Percentiles rank a stretch among this genome's conserved stretches.
Evolutionary conservation across 768 basidiomycete species (phyloP).

Genomic region (Calocybe indica): DNA sequence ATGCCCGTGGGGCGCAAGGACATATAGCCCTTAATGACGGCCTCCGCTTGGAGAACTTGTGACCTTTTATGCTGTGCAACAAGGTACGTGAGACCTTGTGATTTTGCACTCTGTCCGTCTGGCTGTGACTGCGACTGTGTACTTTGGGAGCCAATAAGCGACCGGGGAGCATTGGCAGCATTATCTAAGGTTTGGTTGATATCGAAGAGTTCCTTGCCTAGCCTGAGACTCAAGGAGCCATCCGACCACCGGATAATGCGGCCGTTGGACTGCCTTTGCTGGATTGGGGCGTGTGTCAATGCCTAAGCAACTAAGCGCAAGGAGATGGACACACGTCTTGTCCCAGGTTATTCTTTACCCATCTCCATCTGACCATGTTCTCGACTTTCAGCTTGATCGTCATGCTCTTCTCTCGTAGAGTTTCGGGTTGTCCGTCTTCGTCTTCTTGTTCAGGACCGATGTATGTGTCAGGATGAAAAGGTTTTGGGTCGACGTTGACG

Average conservation of each 20-base stretch:
- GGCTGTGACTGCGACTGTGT: constrained; percentile 33
- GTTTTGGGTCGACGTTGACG: constrained; percentile 82
- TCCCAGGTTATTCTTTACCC: constrained; percentile 73
- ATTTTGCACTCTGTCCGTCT: constrained; percentile 28
- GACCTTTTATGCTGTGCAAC: constrained; percentile 86
- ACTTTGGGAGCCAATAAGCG: constrained; percentile 41
- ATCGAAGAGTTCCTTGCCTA: constrained; percentile 94
- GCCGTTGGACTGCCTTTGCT: constrained; percentile 86
- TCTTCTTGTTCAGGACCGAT: constrained; percentile 78
- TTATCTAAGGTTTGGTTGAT: constrained; percentile 75
- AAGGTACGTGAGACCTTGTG: constrained; percentile 81
- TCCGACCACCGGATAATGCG: constrained; percentile 95
- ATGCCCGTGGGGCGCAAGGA: constrained; percentile 82
- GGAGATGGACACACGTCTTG: constrained; percentile 56
- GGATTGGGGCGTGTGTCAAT: constrained; percentile 6
- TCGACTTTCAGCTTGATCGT: constrained; percentile 84
- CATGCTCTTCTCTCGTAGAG: constrained; percentile 73
- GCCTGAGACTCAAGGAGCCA: constrained; percentile 80
- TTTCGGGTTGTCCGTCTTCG: constrained; percentile 52
- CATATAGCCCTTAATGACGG: constrained; percentile 78
- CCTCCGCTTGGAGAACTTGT: constrained; percentile 82
- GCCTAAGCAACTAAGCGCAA: background rate
- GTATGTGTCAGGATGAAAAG: constrained; percentile 86
- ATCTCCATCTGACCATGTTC: constrained; percentile 94
- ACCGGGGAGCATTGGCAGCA: constrained; percentile 59